These are phyloP conservation scores for Pyrenula aspistea DNA, from an alignment of 495 filamentous ascomycete species.

Conservation along the genomic window DNA sequence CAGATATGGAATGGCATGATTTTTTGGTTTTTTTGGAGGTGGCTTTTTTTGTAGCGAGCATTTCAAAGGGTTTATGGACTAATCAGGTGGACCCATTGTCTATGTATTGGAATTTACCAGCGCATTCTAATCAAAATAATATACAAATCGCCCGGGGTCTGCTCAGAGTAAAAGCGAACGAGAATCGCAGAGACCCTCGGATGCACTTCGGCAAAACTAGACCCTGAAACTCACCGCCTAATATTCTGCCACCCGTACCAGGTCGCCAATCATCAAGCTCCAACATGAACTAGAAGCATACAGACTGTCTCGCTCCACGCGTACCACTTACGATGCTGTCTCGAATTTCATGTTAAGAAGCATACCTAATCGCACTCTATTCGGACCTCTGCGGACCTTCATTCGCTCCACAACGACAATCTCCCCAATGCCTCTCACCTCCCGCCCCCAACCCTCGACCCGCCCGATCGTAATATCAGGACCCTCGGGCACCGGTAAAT, in stretches of 20 bases:
- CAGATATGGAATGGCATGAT: not conserved
- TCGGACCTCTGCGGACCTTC: not conserved
- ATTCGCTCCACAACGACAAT: not conserved
- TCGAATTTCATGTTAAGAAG: not conserved
- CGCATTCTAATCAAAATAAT: too few species aligned
- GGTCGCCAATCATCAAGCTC: not conserved
- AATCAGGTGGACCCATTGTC: not conserved
- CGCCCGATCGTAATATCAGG: constrained; percentile 79
- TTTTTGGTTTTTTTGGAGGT: too few species aligned
- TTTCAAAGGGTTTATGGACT: too few species aligned
- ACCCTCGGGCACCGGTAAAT: constrained; percentile 79
- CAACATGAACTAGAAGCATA: not conserved
- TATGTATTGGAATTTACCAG: not conserved
- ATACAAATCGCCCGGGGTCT: too few species aligned
- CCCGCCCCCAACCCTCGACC: not conserved
- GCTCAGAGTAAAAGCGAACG: too few species aligned
- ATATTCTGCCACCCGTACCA: not conserved
- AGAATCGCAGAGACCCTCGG: not conserved
- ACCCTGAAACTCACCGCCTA: not conserved
- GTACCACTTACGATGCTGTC: not conserved
- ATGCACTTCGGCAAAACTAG: not conserved
- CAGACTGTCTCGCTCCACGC: not conserved
- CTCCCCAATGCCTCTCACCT: not conserved
- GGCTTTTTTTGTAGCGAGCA: too few species aligned
- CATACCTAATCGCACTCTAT: not conserved